Percentiles rank a stretch among this genome's conserved stretches.
Evolutionary conservation across 345 rosid genomes (phyloP).

Genomic region (Cardiospermum halicacabum): DNA sequence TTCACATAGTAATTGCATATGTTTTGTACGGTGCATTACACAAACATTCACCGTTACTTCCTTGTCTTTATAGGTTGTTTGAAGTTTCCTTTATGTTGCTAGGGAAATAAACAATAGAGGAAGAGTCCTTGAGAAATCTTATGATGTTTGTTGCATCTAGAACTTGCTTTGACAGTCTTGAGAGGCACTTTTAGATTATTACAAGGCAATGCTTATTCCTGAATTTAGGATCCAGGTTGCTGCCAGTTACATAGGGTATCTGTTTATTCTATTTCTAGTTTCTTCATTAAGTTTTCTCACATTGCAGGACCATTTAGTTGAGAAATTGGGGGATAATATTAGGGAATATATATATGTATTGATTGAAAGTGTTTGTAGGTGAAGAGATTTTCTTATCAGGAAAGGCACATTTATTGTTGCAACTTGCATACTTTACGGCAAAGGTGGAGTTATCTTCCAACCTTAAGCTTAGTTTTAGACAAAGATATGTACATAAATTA

Average conservation of each 20-base stretch:
- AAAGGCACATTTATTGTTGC: not conserved
- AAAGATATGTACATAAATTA: too few relatives aligned
- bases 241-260: not conserved
- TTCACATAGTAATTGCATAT: not conserved
- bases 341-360: too few relatives aligned
- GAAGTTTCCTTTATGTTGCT: not conserved
- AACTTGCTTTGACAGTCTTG: not conserved
- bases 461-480: not conserved
- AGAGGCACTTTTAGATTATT: not conserved
- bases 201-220: not conserved
- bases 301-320: not conserved
- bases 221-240: not conserved
- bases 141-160: not conserved
- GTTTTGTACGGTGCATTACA: not conserved
- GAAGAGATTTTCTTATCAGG: not conserved
- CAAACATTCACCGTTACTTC: not conserved
- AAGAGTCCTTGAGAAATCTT: not conserved
- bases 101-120: not conserved
- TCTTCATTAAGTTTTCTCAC: not conserved
- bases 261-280: not conserved
- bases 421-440: not conserved
- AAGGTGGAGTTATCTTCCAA: not conserved
- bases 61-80: not conserved
- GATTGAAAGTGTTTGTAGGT: not conserved
- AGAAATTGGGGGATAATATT: not conserved